Percentiles rank a stretch among this genome's conserved stretches.
These are phyloP conservation scores for Suzukiozyma palmioleophila DNA, from an alignment of 1,139 yeast genomes.

Conservation along the genomic window DNA sequence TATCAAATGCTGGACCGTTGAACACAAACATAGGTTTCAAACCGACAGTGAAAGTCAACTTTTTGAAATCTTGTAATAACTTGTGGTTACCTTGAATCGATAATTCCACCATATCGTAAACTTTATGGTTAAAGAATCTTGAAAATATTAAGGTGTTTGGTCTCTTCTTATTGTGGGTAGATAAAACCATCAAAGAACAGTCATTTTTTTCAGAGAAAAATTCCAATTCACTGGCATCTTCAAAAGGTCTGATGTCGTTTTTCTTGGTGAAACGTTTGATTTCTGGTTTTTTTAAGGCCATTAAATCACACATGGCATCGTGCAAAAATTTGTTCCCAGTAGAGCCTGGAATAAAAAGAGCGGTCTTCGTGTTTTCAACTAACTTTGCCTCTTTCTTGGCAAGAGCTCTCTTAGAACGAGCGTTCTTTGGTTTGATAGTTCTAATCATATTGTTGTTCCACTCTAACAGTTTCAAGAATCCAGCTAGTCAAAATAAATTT, in stretches of 20 bases:
- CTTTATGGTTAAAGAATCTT: conserved; percentile 83
- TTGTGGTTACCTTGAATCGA: conserved; percentile 67
- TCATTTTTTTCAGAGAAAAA: conserved; percentile 95
- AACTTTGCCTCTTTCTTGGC: conserved; percentile 86
- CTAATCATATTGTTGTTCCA: conserved; percentile 1
- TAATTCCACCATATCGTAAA: conserved; percentile 93
- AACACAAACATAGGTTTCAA: conserved; percentile 92
- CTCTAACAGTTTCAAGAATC: too few relatives aligned
- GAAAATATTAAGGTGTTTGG: conserved; percentile 86
- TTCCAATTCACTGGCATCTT: conserved; percentile 81
- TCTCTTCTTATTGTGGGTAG: conserved; percentile 84
- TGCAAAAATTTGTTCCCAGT: conserved; percentile 76
- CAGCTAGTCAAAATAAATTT: background rate
- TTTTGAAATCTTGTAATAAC: conserved; percentile 74
- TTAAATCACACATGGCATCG: conserved; percentile 84
- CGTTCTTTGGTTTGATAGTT: conserved; percentile 68
- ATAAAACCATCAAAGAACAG: conserved; percentile 76
- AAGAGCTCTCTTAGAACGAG: conserved; percentile 92
- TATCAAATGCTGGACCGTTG: conserved; percentile 89
- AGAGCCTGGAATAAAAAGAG: conserved; percentile 87
- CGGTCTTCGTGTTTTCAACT: conserved; percentile 85
- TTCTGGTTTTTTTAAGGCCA: conserved; percentile 89
- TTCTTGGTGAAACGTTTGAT: conserved; percentile 83
- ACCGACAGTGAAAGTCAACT: conserved; percentile 79
- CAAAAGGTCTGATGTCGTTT: conserved; percentile 90